phyloP scores from a whole-genome alignment of 2,329 filamentous ascomycete genomes.

The Didymella arachidicola region DNA sequence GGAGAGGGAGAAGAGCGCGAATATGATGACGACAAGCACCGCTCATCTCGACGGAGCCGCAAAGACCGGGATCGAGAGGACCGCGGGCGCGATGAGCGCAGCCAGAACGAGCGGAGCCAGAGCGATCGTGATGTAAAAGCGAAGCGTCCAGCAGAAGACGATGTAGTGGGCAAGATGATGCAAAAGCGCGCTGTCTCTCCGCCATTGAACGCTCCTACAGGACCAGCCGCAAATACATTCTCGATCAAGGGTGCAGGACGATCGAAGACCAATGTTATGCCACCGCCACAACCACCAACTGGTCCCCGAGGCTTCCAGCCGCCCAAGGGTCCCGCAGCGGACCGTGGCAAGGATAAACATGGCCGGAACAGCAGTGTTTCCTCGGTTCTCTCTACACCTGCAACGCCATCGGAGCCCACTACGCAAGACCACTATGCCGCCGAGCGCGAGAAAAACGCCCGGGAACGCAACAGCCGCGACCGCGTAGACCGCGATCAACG shows the following conservation, averaged over 20 bases:
- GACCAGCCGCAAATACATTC: conserved; percentile 55
- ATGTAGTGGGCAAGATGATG: conserved; percentile 39
- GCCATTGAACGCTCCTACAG: conserved; percentile 46
- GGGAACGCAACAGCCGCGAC: conserved; percentile 41
- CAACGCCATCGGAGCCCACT: conserved; percentile 29
- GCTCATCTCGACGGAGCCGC: conserved; percentile 53
- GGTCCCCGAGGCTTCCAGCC: conserved; percentile 47
- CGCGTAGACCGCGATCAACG: conserved; percentile 34
- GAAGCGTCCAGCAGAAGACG: conserved; percentile 21
- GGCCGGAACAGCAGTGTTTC: conserved; percentile 31
- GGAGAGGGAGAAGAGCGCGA: conserved; percentile 46
- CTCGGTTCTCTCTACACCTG: conserved; percentile 21
- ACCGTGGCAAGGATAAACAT: conserved; percentile 36
- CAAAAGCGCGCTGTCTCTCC: conserved; percentile 42
- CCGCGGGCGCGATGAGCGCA: conserved; percentile 46
- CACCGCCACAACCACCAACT: conserved; percentile 49
- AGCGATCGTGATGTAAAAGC: conserved; percentile 21
- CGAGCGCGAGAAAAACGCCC: conserved; percentile 65
- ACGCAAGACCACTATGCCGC: conserved; percentile 68
- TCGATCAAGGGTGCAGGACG: conserved; percentile 50
- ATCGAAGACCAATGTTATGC: conserved; percentile 35
- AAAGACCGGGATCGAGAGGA: conserved; percentile 55
- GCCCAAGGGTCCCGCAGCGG: conserved; percentile 50
- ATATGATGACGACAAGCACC: conserved; percentile 51
- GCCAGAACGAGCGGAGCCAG: conserved; percentile 29